Evolutionary conservation across 768 basidiomycete genomes (phyloP).

Genomic region (Lyophyllum decastes): DNA sequence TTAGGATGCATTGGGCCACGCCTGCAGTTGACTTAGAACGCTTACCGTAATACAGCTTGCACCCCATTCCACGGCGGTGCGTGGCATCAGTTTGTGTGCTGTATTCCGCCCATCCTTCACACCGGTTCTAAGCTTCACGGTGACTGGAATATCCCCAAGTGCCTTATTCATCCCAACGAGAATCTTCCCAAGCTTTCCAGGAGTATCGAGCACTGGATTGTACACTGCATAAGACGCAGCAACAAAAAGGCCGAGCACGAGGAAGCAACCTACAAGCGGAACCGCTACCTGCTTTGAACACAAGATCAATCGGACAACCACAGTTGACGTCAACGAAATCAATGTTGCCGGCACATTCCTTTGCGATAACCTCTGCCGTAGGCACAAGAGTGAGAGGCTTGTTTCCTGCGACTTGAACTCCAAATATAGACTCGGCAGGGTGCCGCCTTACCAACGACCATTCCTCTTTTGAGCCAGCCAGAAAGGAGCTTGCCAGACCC

Average conservation of each 20-base stretch:
- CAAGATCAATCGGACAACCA: conserved; percentile 96
- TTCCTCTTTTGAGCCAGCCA: conserved; percentile 87
- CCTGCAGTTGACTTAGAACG: background rate
- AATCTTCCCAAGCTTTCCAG: conserved; percentile 82
- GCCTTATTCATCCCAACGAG: conserved; percentile 90
- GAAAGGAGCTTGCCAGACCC: conserved; percentile 92
- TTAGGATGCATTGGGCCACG: background rate
- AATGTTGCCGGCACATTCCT: conserved; percentile 62
- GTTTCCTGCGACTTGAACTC: conserved; percentile 90
- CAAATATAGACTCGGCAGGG: conserved; percentile 84
- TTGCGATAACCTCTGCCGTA: conserved; percentile 78
- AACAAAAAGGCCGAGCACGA: background rate
- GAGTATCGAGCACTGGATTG: conserved; percentile 74
- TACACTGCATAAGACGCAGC: background rate
- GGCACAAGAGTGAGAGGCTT: conserved; percentile 79
- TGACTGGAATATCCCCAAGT: conserved; percentile 88
- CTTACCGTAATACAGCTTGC: conserved; percentile 47
- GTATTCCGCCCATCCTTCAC: conserved; percentile 86
- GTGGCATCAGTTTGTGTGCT: conserved; percentile 90
- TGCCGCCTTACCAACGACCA: conserved; percentile 93
- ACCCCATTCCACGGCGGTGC: conserved; percentile 57
- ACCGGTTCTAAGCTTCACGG: conserved; percentile 90
- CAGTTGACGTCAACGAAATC: conserved; percentile 97
- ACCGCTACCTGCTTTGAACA: conserved; percentile 89
- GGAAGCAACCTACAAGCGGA: conserved; percentile 68